A percentile compares a stretch with the other conserved stretches of the same genome.
phyloP scores from a whole-genome alignment of 371 early-diverging fungal genomes.

The Mucor ambiguus region DNA sequence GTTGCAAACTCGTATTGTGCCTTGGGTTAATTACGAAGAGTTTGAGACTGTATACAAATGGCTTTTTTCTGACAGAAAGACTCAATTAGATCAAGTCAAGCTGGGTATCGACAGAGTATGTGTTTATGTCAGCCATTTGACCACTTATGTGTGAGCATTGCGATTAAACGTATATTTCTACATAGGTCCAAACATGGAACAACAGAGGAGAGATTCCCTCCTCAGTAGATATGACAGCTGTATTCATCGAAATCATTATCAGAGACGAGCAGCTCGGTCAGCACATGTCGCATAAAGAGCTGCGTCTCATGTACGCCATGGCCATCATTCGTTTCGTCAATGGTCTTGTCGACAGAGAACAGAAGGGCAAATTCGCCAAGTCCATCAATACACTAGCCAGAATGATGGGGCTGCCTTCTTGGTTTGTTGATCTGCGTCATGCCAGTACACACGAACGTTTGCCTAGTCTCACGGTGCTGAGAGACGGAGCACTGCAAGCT shows the following conservation, averaged over 20 bases:
- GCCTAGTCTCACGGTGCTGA: conserved; percentile 59
- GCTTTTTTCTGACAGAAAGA: conserved; percentile 43
- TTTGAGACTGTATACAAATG: conserved; percentile 47
- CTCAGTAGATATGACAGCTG: conserved; percentile 60
- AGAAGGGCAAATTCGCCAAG: conserved; percentile 51
- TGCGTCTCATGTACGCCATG: conserved; percentile 62
- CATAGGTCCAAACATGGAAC: conserved; percentile 67
- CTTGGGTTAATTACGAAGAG: conserved; percentile 52
- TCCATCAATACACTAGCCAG: conserved; percentile 60
- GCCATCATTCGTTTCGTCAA: conserved; percentile 64
- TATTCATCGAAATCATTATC: conserved; percentile 56
- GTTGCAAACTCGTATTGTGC: conserved; percentile 43
- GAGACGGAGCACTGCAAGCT: conserved; percentile 56
- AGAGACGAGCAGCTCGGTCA: conserved; percentile 45
- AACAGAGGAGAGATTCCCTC: conserved; percentile 62
- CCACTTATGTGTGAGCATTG: not conserved
- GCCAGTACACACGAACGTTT: conserved; percentile 67
- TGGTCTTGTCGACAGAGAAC: conserved; percentile 65
- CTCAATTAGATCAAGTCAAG: conserved; percentile 22
- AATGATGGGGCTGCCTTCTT: conserved; percentile 58
- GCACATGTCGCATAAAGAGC: conserved; percentile 51
- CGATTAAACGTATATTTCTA: not conserved
- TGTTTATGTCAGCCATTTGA: not conserved
- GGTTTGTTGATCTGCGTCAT: conserved; percentile 74
- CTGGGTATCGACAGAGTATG: conserved; percentile 43